Conservation (phyloP, 768 basidiomycete genomes). For the Mycena leptocephala region DNA sequence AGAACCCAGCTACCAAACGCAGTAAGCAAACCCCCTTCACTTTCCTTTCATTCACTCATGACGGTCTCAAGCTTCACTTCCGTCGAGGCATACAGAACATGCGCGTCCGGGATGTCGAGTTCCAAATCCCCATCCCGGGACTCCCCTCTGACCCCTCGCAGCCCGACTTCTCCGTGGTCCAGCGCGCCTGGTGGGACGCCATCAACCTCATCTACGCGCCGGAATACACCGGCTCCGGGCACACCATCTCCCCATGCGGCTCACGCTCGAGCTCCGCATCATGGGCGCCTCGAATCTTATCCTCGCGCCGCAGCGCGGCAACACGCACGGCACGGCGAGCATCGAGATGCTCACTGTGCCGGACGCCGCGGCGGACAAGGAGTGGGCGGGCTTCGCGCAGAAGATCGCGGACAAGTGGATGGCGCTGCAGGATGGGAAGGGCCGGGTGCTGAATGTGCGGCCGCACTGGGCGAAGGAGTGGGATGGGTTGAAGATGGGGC, state of each 20-base stretch:
- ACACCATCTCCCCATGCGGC: too few species aligned
- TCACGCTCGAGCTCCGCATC: constrained; percentile 47
- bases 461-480: too few species aligned
- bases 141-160: constrained; percentile 20
- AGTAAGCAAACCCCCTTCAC: neutral
- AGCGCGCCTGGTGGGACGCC: constrained; percentile 44
- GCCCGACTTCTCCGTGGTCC: constrained; percentile 37
- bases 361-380: too few species aligned
- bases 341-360: constrained; percentile 48
- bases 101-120: constrained; percentile 41
- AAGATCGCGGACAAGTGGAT: too few species aligned
- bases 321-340: constrained; percentile 36
- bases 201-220: too few species aligned
- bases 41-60: neutral
- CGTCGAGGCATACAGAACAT: constrained; percentile 40
- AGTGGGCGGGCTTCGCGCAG: too few species aligned
- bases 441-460: too few species aligned
- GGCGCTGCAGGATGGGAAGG: too few species aligned
- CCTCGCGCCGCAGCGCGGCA: constrained; percentile 44
- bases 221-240: too few species aligned
- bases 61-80: constrained; percentile 2
- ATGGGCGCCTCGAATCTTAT: constrained; percentile 43
- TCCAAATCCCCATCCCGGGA: too few species aligned
- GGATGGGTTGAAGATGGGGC: too few species aligned
- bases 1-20: too few species aligned